Evolutionary conservation across 129 eudicot genomes (phyloP).

Genomic region (Flaveria robusta): DNA sequence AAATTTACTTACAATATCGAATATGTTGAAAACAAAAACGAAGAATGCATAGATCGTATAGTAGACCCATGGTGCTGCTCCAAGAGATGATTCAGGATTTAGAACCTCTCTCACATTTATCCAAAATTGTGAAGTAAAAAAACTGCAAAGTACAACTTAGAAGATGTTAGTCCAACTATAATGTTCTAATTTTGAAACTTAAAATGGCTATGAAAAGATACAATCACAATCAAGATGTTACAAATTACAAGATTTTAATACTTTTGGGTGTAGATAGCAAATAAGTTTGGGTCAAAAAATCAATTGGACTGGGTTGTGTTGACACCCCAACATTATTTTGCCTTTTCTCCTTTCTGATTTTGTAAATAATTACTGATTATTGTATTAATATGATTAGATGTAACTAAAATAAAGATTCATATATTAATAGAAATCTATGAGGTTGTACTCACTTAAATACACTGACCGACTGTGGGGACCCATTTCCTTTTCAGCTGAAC

Average conservation of each 20-base stretch:
- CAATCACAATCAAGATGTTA: slow-evolving; percentile 20
- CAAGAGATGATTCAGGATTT: slow-evolving; percentile 82
- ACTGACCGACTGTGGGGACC: not conserved
- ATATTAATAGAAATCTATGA: not conserved
- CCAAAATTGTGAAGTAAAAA: slow-evolving; percentile 76
- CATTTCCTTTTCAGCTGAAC: not conserved
- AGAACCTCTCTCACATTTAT: slow-evolving; percentile 60
- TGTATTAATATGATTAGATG: not conserved
- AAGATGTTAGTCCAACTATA: not conserved
- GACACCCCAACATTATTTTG: not conserved
- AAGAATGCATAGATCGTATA: slow-evolving; percentile 81
- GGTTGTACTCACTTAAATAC: not conserved
- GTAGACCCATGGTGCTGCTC: slow-evolving; percentile 93
- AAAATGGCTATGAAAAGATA: slow-evolving; percentile 11
- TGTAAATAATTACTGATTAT: not conserved
- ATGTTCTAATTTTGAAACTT: not conserved
- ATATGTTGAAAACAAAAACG: slow-evolving; percentile 89
- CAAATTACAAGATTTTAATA: not conserved
- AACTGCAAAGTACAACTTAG: slow-evolving; percentile 50
- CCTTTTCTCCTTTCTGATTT: slow-evolving; percentile 4
- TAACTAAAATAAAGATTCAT: not conserved
- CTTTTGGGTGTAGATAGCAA: slow-evolving; percentile 5
- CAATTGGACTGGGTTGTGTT: not conserved
- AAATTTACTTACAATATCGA: slow-evolving; percentile 82
- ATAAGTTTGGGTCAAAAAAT: not conserved